phyloP scores from a whole-genome alignment of 495 filamentous ascomycete genomes.

The Trichocladium uniseriatum region DNA sequence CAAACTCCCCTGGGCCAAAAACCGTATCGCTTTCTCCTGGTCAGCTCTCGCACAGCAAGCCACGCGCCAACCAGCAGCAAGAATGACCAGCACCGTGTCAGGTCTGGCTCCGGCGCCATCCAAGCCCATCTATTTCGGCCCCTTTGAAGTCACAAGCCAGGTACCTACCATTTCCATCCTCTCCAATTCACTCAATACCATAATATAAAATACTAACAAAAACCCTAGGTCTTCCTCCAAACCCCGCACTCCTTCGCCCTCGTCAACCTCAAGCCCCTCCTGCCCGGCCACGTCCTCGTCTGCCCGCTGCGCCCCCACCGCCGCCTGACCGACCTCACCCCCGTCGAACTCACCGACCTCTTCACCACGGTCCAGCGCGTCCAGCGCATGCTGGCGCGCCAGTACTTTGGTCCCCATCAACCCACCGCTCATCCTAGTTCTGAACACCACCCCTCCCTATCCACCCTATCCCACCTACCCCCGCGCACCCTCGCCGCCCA shows the following conservation, averaged over 20 bases:
- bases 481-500: conserved; percentile 15
- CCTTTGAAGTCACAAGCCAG: conserved; percentile 56
- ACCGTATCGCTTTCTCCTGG: neutral
- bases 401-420: conserved; percentile 41
- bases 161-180: conserved; percentile 24
- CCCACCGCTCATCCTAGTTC: conserved; percentile 14
- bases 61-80: neutral
- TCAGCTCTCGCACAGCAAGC: neutral
- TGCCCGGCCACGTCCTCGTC: conserved; percentile 89
- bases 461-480: conserved; percentile 17
- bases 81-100: conserved; percentile 10
- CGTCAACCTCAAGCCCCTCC: conserved; percentile 89
- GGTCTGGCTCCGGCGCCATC: neutral
- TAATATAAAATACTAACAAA: neutral
- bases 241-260: conserved; percentile 73
- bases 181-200: neutral
- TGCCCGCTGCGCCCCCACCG: conserved; percentile 54
- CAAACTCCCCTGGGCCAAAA: neutral
- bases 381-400: conserved; percentile 62
- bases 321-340: conserved; percentile 65
- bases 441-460: conserved; percentile 7
- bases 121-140: conserved; percentile 48
- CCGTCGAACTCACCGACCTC: conserved; percentile 69
- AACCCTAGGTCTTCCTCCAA: conserved; percentile 64
- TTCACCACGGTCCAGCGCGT: conserved; percentile 78